Base-by-base conservation (phyloP, 2,329 filamentous ascomycete genomes). In the Aspergillus amoenus region DNA sequence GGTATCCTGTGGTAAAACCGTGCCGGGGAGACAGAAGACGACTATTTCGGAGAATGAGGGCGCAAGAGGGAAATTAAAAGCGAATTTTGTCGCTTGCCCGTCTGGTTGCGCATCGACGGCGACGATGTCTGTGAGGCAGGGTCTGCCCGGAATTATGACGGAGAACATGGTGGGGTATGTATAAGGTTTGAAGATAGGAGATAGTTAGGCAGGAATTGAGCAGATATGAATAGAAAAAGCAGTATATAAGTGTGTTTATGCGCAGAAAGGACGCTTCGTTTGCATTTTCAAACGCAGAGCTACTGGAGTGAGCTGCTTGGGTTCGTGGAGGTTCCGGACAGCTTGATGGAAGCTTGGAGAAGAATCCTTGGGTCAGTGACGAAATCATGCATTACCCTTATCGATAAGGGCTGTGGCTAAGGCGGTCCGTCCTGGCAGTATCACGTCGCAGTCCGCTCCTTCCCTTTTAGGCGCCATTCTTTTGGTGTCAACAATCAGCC, bases 11-110 rank as follows among this genome's bases (percentile, higher is more conserved):
- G 93, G 93, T 0, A 99, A 81, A 9, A 82, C 74, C 9, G 88
- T 81, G 43, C 88, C 89, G 0, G 94, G 95, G 1, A 97, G 84
- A 37, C 97, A 81, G 78, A 97, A 96, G 56, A 97, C 87, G 67
- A 92, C 89, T 55, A 97, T 84, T 72, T 97, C 92, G 54, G 78
- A 81, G 73, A 88, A 86, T 5, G 79, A 67, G 1, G 85, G 82
- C 24, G 72, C 68, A 6, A 83, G 73, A 15, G 88, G 86, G 73
- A 94, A 91, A 51, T 85, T 77, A 73, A 88, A 87, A 51, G 84
- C 82, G 72, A 85, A 86, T 72, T 88, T 85, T 2, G 84, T 84
- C 43, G 81, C 76, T 58, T 83, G 82, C 54, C 83, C 76, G 30
- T 78, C 80, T 42, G 81, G 79, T 55, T 84, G 82, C 52, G 81